phyloP scores from a whole-genome alignment of 2,329 filamentous ascomycete species.

The Neurospora sp. region DNA sequence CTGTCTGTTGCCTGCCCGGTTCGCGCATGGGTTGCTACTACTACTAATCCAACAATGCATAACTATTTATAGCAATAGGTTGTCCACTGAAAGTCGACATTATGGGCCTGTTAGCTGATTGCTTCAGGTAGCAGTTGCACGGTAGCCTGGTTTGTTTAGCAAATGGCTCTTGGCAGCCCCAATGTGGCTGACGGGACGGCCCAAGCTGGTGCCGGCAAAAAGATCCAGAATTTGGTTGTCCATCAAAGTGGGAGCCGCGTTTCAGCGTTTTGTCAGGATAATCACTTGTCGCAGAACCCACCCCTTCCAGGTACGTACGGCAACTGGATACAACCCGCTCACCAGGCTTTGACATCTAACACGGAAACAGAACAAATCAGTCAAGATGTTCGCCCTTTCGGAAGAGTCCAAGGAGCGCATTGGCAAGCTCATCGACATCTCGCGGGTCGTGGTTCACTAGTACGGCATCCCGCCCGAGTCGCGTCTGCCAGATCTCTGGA shows the following conservation, averaged over 20 bases:
- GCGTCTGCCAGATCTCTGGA: neutral
- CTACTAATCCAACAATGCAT: neutral
- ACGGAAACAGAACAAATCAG: constrained; percentile 2
- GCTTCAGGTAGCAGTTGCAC: neutral
- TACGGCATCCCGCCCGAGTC: constrained; percentile 35
- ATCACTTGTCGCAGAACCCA: neutral
- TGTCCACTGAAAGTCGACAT: rapidly evolving
- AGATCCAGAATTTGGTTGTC: neutral
- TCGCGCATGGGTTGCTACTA: neutral
- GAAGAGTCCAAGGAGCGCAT: constrained; percentile 99
- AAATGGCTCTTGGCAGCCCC: neutral
- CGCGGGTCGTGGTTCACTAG: constrained; percentile 92
- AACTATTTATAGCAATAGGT: neutral
- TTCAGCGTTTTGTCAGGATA: neutral
- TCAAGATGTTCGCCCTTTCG: constrained; percentile 60
- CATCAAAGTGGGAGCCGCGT: neutral
- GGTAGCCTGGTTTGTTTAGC: neutral
- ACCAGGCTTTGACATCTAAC: neutral
- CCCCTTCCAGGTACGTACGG: neutral
- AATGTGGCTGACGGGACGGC: neutral
- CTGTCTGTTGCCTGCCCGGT: neutral
- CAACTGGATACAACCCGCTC: neutral
- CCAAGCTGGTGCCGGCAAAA: neutral
- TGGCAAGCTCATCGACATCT: constrained; percentile 89
- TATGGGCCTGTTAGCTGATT: neutral